These are phyloP conservation scores for Silybum marianum DNA, from an alignment of 129 eudicot genomes.

Conservation along the genomic window DNA sequence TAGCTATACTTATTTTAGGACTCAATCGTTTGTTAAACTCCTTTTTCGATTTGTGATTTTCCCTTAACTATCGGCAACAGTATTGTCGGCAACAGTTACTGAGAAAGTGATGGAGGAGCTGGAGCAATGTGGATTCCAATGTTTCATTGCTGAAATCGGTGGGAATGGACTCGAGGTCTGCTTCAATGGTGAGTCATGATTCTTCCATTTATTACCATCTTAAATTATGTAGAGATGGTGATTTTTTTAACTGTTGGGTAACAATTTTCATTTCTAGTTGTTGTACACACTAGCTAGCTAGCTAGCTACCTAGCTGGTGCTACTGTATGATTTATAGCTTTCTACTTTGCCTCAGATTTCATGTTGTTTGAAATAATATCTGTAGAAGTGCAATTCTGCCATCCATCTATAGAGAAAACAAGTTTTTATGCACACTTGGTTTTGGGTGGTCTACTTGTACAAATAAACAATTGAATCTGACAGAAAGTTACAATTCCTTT, in stretches of 20 bases:
- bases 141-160: constrained; percentile 85
- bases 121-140: constrained; percentile 89
- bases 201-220: constrained; percentile 14
- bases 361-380: constrained; percentile 6
- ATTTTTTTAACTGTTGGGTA: constrained; percentile 4
- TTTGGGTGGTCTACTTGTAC: not conserved
- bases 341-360: not conserved
- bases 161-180: constrained; percentile 78
- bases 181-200: constrained; percentile 33
- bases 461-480: too few species aligned
- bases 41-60: not conserved
- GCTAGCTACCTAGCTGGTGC: not conserved
- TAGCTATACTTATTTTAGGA: not conserved
- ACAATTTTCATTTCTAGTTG: not conserved
- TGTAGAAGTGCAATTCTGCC: not conserved
- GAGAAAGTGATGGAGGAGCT: constrained; percentile 74
- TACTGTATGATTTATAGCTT: constrained; percentile 15
- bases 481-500: too few species aligned
- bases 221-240: constrained; percentile 12
- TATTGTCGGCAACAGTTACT: constrained; percentile 65
- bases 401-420: not conserved
- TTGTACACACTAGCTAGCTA: constrained; percentile 24
- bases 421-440: not conserved
- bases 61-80: constrained; percentile 65
- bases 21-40: not conserved